phyloP scores from a whole-genome alignment of 371 early-diverging fungal species.

The Rhizopus arrhizus region DNA sequence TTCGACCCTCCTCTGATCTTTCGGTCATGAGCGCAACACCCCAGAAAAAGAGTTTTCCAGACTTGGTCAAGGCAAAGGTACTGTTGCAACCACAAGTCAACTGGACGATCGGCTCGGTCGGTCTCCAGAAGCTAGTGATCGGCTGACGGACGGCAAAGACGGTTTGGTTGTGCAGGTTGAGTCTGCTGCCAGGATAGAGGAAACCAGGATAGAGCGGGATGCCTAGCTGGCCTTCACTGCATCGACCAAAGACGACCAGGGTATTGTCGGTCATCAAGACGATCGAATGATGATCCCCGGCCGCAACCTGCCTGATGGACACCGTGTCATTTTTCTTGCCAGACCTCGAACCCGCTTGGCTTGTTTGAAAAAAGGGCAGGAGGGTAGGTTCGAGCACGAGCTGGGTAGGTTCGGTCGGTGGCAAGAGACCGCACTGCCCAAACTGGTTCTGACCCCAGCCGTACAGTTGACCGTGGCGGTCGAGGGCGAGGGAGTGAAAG shows the following conservation, averaged over 20 bases:
- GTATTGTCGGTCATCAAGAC: conserved; percentile 69
- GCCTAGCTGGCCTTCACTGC: conserved; percentile 93
- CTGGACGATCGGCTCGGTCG: conserved; percentile 47
- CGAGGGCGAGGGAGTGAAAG: conserved; percentile 84
- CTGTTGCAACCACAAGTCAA: conserved; percentile 88
- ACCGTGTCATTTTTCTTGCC: background rate
- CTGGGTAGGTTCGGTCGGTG: conserved; percentile 11
- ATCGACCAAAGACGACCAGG: conserved; percentile 82
- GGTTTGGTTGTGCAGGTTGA: conserved; percentile 25
- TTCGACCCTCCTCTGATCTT: conserved; percentile 73
- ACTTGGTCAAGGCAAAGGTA: conserved; percentile 69
- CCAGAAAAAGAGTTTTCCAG: conserved; percentile 82
- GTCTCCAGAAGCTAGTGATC: conserved; percentile 39
- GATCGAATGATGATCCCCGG: conserved; percentile 87
- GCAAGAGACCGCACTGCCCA: conserved; percentile 80
- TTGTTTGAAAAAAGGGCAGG: background rate
- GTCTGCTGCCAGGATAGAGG: conserved; percentile 39
- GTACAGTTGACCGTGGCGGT: conserved; percentile 64
- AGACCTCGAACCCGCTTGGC: background rate
- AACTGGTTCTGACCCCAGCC: conserved; percentile 95
- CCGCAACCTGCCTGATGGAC: conserved; percentile 56
- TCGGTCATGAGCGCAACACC: conserved; percentile 75
- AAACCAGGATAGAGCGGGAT: background rate
- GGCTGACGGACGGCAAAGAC: conserved; percentile 64
- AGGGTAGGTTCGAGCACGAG: conserved; percentile 45